Percentiles rank a stretch among this genome's conserved stretches.
These are phyloP conservation scores for Sclerotinia subarctica DNA, from an alignment of 2,329 filamentous ascomycete genomes.

Conservation along the genomic window DNA sequence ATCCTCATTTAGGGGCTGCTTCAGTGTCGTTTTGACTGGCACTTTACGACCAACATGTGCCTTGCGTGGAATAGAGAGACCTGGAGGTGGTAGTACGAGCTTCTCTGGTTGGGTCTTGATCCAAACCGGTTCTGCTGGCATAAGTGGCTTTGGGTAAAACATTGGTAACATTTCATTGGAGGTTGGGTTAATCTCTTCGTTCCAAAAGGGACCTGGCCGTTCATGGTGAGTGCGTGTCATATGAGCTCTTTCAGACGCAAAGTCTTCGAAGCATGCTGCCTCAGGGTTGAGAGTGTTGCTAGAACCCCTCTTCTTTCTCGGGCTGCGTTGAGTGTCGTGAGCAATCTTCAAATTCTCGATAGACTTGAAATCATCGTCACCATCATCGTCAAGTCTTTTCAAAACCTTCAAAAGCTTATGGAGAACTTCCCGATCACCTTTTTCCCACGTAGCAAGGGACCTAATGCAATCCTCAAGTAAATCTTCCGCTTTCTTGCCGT, in stretches of 20 bases:
- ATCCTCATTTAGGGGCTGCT: constrained; percentile 18
- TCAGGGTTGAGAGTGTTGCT: constrained; percentile 26
- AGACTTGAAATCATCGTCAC: not conserved
- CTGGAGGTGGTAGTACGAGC: not conserved
- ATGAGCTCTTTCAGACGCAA: constrained; percentile 17
- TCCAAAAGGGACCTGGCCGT: not conserved
- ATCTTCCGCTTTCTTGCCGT: not conserved
- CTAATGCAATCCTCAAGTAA: constrained; percentile 23
- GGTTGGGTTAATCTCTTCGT: constrained; percentile 4
- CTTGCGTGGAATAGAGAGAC: not conserved
- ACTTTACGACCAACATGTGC: constrained; percentile 6
- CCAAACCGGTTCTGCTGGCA: constrained; percentile 13
- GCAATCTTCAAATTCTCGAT: not conserved
- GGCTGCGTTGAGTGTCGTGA: not conserved
- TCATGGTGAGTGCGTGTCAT: not conserved
- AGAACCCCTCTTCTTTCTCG: not conserved
- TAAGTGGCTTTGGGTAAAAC: constrained; percentile 6
- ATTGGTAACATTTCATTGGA: constrained; percentile 2
- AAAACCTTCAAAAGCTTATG: constrained; percentile 28
- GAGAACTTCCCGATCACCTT: constrained; percentile 25
- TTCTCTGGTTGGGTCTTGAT: constrained; percentile 1
- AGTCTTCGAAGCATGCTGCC: constrained; percentile 25
- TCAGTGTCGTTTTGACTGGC: constrained; percentile 4
- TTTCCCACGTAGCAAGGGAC: constrained; percentile 26
- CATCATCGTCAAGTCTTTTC: constrained; percentile 22